Evolutionary conservation across 306 rosid genomes (phyloP).

Genomic region (Senna siamea): DNA sequence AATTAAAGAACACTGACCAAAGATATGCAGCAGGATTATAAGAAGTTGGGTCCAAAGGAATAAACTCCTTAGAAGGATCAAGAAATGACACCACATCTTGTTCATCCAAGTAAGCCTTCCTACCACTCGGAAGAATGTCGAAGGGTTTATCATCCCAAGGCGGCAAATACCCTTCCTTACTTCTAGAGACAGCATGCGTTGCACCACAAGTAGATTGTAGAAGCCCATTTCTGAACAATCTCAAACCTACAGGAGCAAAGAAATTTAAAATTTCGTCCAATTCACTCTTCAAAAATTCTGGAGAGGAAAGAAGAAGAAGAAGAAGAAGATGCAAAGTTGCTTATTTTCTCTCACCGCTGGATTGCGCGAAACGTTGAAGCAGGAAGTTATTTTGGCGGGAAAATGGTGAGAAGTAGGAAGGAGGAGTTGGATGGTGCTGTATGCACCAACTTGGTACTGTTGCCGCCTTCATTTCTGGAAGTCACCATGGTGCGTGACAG

Average conservation of each 20-base stretch:
- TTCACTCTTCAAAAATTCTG: neutral
- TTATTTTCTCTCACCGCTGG: slow-evolving; percentile 38
- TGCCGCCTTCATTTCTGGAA: slow-evolving; percentile 28
- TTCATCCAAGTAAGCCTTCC: slow-evolving; percentile 69
- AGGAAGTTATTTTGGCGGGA: slow-evolving; percentile 34
- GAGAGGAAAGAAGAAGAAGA: neutral
- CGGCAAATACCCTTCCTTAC: slow-evolving; percentile 43
- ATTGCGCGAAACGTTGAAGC: slow-evolving; percentile 2
- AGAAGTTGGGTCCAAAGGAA: slow-evolving; percentile 69
- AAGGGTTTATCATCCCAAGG: slow-evolving; percentile 79
- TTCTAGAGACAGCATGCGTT: slow-evolving; percentile 39
- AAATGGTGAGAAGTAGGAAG: slow-evolving; percentile 29
- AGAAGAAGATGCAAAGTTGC: neutral
- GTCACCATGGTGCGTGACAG: neutral
- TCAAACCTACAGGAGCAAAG: slow-evolving; percentile 44
- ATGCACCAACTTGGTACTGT: neutral
- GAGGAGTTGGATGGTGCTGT: slow-evolving; percentile 8
- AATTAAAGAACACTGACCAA: slow-evolving; percentile 52
- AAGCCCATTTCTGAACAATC: slow-evolving; percentile 27
- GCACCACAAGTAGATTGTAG: slow-evolving; percentile 26
- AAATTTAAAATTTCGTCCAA: neutral
- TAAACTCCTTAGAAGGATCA: slow-evolving; percentile 76
- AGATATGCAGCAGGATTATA: slow-evolving; percentile 87
- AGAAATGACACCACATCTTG: slow-evolving; percentile 76
- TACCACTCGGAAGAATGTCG: slow-evolving; percentile 62